Evolutionary conservation across 768 basidiomycete genomes (phyloP).

Genomic region (Candolleomyces eurysporus): DNA sequence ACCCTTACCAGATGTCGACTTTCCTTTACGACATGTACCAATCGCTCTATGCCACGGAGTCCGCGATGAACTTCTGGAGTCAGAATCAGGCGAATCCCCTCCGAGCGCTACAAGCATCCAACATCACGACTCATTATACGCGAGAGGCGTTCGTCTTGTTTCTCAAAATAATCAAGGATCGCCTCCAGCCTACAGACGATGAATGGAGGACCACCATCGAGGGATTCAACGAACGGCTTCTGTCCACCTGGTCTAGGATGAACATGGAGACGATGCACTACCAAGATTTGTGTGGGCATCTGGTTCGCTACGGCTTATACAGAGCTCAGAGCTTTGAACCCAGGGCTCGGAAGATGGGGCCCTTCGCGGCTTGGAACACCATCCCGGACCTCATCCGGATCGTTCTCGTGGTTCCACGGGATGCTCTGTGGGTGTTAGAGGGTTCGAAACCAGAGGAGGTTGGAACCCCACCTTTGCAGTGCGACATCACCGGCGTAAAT

Average conservation of each 20-base stretch:
- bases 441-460: slow-evolving; percentile 16
- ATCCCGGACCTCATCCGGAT: slow-evolving; percentile 33
- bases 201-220: slow-evolving; percentile 46
- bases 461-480: slow-evolving; percentile 34
- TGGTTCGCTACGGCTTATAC: slow-evolving; percentile 39
- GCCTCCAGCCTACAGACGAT: slow-evolving; percentile 19
- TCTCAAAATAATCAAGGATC: slow-evolving; percentile 34
- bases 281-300: slow-evolving; percentile 47
- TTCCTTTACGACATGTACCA: slow-evolving; percentile 39
- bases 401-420: slow-evolving; percentile 33
- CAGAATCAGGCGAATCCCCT: slow-evolving; percentile 1
- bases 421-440: slow-evolving; percentile 23
- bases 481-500: slow-evolving; percentile 22
- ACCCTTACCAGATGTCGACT: slow-evolving; percentile 27
- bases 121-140: slow-evolving; percentile 35
- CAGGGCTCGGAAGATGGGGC: slow-evolving; percentile 2
- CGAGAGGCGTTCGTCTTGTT: slow-evolving; percentile 48
- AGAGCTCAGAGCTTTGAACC: not conserved
- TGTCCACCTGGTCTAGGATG: not conserved
- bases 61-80: slow-evolving; percentile 13
- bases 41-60: slow-evolving; percentile 34
- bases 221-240: slow-evolving; percentile 25
- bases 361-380: slow-evolving; percentile 26
- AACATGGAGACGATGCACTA: slow-evolving; percentile 27
- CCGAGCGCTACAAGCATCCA: not conserved